Evolutionary conservation across 768 basidiomycete genomes (phyloP), one percentile per base, ranked within the genome.

Genomic region (Rhizopogon vesiculosus): DNA sequence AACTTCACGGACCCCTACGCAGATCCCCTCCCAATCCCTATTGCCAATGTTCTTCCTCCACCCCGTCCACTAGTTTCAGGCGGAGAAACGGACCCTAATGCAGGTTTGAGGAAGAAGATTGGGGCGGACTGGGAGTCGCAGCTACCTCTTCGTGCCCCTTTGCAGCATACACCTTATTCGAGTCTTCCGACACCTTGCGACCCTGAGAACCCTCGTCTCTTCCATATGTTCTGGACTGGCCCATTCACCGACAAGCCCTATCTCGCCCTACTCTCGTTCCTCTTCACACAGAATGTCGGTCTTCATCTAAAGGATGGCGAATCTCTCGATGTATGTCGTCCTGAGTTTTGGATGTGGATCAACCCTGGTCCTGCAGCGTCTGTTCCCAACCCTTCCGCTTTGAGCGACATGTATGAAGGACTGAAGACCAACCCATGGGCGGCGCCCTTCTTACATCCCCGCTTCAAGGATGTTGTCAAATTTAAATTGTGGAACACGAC

Each of bases 181-280:
- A 78, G 80, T 53, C 77, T 83, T 41, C 68, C 80, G 3, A 68
- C 74, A 1, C 78, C 85, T 1, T 99, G 97, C 71, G 92, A 97
- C 64, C 80, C 86, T 0, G 87, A 91, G 61, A 84, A 88, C 63
- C 89, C 93, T 6, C 84, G 90, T 38, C 73, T 98, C 33, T 98
- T 96, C 78, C 97, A 99, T 72, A 97, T 98, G 87, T 99, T 97
- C 77, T 98, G 97, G 96, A 91, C 95, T 1, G 96, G 97, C 0
- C 87, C 93, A 1, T 98, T 99, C 76, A 97, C 94, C 8, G 97
- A 99, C 77, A 98, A 98, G 70, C 97, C 97, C 2, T 98, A 99
- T 77, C 83, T 93, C 56, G 93, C 96, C 1, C 78, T 98, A 44
- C 77, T 96, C 22, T 97, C 94, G 16, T 99, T 93, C 78, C 80